Percentiles rank a stretch among this genome's conserved stretches.
These are phyloP conservation scores for Penicillium simplicissimum DNA, from an alignment of 495 filamentous ascomycete species.

Conservation along the genomic window DNA sequence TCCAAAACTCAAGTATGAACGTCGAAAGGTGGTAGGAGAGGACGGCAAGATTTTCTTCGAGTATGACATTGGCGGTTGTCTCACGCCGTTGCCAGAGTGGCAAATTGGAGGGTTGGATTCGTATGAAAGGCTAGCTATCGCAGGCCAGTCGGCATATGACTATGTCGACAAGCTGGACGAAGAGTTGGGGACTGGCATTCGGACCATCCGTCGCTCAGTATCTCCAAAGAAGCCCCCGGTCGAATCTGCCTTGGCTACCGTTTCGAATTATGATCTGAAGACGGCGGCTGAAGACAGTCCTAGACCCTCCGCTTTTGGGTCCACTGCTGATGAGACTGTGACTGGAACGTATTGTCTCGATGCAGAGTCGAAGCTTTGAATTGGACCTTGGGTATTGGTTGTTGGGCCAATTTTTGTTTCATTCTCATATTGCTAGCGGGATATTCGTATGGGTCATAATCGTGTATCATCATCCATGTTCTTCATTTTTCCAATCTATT, in stretches of 20 bases:
- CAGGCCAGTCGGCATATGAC: constrained; percentile 18
- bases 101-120: constrained; percentile 23
- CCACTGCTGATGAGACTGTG: not conserved
- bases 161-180: constrained; percentile 26
- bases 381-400: not conserved
- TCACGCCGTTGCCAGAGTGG: constrained; percentile 21
- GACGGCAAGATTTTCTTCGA: constrained; percentile 12
- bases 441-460: not conserved
- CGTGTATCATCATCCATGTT: not conserved
- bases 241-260: not conserved
- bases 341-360: not conserved
- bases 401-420: not conserved
- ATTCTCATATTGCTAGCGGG: not conserved
- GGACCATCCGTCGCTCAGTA: constrained; percentile 15
- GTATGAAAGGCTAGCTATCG: constrained; percentile 25
- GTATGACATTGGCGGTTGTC: constrained; percentile 16
- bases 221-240: not conserved
- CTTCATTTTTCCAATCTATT: not conserved
- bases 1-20: constrained; percentile 10
- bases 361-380: not conserved
- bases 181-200: constrained; percentile 14
- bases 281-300: not conserved
- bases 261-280: constrained; percentile 1
- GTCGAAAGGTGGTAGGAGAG: constrained; percentile 11
- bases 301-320: not conserved